These are phyloP conservation scores for Melanomma pulvis-pyrius DNA, from an alignment of 495 filamentous ascomycete species.

Conservation along the genomic window DNA sequence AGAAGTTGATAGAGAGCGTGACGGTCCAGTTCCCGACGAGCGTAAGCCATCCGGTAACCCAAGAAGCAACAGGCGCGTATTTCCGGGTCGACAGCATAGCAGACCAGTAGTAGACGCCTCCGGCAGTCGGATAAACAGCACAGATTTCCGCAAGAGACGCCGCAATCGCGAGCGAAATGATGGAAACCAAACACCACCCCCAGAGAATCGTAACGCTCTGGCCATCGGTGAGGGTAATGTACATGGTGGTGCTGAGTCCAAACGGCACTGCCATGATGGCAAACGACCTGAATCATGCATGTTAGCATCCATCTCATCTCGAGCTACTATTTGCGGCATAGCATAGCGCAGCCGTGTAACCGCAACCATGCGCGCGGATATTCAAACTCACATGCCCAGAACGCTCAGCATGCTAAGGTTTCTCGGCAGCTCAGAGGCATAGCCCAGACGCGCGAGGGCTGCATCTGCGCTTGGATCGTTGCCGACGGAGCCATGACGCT, in stretches of 20 bases:
- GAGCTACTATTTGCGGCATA: not conserved
- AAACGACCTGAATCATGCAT: slow-evolving; percentile 49
- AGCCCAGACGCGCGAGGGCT: slow-evolving; percentile 44
- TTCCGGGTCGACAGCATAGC: slow-evolving; percentile 54
- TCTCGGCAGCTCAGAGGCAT: slow-evolving; percentile 42
- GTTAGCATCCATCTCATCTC: not conserved
- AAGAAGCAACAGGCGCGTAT: slow-evolving; percentile 52
- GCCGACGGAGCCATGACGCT: slow-evolving; percentile 10
- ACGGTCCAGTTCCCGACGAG: slow-evolving; percentile 59
- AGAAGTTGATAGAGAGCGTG: slow-evolving; percentile 55
- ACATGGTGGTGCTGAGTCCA: slow-evolving; percentile 70
- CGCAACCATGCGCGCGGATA: not conserved
- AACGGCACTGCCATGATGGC: slow-evolving; percentile 66
- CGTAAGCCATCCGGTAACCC: slow-evolving; percentile 56
- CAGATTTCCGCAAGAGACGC: slow-evolving; percentile 60
- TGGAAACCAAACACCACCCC: slow-evolving; percentile 57
- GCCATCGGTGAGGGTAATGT: slow-evolving; percentile 67
- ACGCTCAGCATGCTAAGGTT: slow-evolving; percentile 45
- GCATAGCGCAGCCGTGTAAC: not conserved
- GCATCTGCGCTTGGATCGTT: slow-evolving; percentile 39
- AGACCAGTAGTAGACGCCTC: slow-evolving; percentile 57
- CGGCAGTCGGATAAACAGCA: slow-evolving; percentile 59
- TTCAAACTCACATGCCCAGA: slow-evolving; percentile 37
- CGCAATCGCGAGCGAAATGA: slow-evolving; percentile 57
- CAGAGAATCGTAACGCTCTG: slow-evolving; percentile 69